These are phyloP conservation scores for Annulohypoxylon nitens DNA, from an alignment of 495 filamentous ascomycete genomes.

Conservation along the genomic window DNA sequence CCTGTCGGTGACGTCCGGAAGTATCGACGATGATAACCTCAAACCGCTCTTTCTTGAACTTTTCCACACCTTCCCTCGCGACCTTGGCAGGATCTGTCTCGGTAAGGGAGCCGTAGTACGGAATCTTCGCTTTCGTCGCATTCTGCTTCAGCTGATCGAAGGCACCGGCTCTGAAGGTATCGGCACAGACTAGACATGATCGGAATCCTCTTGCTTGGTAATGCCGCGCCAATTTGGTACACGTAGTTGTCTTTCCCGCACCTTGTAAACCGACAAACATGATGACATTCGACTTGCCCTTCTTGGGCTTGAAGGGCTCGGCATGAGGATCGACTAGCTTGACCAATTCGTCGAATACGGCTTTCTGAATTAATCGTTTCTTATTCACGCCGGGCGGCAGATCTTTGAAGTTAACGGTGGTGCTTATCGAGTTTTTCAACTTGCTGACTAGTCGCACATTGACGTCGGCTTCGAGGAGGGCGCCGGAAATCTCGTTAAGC, in stretches of 20 bases:
- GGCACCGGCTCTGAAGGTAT: constrained; percentile 97
- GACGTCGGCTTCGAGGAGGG: constrained; percentile 94
- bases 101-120: constrained; percentile 95
- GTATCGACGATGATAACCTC: constrained; percentile 99
- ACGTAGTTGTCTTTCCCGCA: constrained; percentile 97
- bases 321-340: constrained; percentile 95
- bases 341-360: constrained; percentile 97
- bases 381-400: constrained; percentile 91
- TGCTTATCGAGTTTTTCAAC: constrained; percentile 92
- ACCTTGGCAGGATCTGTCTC: constrained; percentile 96
- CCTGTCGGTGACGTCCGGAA: constrained; percentile 91
- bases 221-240: constrained; percentile 95
- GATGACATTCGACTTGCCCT: constrained; percentile 94
- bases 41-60: constrained; percentile 99
- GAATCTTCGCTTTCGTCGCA: constrained; percentile 98
- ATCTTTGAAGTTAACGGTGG: constrained; percentile 92
- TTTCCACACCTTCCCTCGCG: constrained; percentile 92
- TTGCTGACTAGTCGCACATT: constrained; percentile 94
- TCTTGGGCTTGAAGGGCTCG: constrained; percentile 96
- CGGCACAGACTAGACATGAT: constrained; percentile 93
- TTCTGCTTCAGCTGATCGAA: constrained; percentile 99
- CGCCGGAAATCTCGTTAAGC: constrained; percentile 96
- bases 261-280: constrained; percentile 99
- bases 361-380: constrained; percentile 97
- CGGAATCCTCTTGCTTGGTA: constrained; percentile 96